Evolutionary conservation across 2,329 filamentous ascomycete genomes (phyloP), one percentile per base, ranked within the genome.

Genomic region (Bipolaris cookei): DNA sequence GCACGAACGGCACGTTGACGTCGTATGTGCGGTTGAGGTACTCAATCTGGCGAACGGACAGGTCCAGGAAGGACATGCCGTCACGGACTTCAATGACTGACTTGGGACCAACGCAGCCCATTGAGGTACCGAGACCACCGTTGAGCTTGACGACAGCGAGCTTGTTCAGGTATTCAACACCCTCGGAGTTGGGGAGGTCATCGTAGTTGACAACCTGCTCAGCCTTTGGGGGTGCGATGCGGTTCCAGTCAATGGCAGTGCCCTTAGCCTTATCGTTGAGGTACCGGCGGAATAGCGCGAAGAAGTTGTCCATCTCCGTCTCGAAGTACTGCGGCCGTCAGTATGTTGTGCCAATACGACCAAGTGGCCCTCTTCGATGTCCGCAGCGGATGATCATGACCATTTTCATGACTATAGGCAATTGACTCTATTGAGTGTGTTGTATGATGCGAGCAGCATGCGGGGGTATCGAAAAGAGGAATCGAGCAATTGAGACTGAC

Each of bases 301-400:
- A 99, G 86, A 99, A 99, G 88, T 99, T 99, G 87, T 99, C 95
- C 93, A 97, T 98, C 82, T 99, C 94, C 4, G 93, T 96, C 83
- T 98, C 94, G 79, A 98, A 98, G 67, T 96, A 88, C 91, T 91
- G 67, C 68, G 45, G 38, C 11, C 43, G 64, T 73, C 53, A 73
- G 61, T 45, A 53, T 43, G 20, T 44, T 32, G n/a, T 39, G 54
- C 53, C 54, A 38, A 28, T 13, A 60, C 58, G 55, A 64, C 59
- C 56, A 50, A 50, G 42, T 53, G 37, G 5, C 67, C 61, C 64
- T 58, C 48, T 45, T 37, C 23, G 16, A 21, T 20, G 23, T 6
- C 30, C 25, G 16, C 48, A 20, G 35, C 39, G 44, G 37, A 51
- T 45, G 43, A 39, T 39, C 46, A 37, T 16, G 23, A 54, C 48